Evolutionary conservation across 2,329 filamentous ascomycete genomes (phyloP).

Genomic region (Byssothecium circinans): DNA sequence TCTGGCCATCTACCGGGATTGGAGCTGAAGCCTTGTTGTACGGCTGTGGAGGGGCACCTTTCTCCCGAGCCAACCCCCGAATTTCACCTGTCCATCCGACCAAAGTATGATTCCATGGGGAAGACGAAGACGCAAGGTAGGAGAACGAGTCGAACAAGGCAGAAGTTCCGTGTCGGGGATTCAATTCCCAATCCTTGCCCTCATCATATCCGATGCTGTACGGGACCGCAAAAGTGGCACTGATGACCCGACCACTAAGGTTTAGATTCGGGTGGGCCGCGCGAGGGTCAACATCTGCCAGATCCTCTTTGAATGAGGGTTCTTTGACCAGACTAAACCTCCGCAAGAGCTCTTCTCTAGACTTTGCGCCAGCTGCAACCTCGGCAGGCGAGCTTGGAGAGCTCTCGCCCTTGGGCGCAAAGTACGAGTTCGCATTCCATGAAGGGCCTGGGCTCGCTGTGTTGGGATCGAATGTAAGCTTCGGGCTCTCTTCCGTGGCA

Average conservation of each 20-base stretch:
- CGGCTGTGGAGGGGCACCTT: constrained; percentile 47
- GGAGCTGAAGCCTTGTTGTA: constrained; percentile 77
- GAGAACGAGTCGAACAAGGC: constrained; percentile 90
- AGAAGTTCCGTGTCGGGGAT: constrained; percentile 79
- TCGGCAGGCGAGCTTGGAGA: constrained; percentile 42
- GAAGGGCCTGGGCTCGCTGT: constrained; percentile 35
- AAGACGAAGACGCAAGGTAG: constrained; percentile 79
- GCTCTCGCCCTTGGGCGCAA: constrained; percentile 27
- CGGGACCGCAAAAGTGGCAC: constrained; percentile 64
- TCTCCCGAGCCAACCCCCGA: constrained; percentile 33
- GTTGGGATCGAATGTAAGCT: constrained; percentile 35
- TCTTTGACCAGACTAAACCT: constrained; percentile 53
- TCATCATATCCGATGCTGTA: constrained; percentile 59
- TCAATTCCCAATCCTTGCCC: constrained; percentile 66
- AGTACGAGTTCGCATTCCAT: constrained; percentile 44
- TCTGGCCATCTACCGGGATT: constrained; percentile 68
- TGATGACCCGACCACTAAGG: constrained; percentile 65
- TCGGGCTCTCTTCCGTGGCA: constrained; percentile 11
- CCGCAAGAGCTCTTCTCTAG: constrained; percentile 55
- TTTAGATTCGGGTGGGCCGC: constrained; percentile 59
- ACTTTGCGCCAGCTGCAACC: constrained; percentile 48
- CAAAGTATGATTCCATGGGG: constrained; percentile 87
- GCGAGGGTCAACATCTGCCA: constrained; percentile 56
- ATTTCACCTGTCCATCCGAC: constrained; percentile 93
- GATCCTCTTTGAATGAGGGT: constrained; percentile 42